These are phyloP conservation scores for Vanilla planifolia DNA, from an alignment of 106 monocot species.

Conservation along the genomic window DNA sequence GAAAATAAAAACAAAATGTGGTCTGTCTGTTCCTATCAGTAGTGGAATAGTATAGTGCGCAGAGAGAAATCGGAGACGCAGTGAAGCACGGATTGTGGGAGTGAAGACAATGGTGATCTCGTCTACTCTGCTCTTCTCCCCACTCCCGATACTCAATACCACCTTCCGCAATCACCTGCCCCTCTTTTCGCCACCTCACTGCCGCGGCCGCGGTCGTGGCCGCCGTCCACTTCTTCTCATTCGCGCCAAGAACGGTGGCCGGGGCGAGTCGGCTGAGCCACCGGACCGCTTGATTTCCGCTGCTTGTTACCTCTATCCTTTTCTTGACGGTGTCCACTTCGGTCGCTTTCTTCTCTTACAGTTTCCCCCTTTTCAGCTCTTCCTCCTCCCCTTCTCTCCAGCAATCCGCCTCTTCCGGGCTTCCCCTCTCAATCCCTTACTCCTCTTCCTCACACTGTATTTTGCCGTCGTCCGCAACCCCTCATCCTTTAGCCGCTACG, in stretches of 20 bases:
- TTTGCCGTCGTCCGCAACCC: constrained; percentile 91
- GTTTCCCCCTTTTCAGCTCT: constrained; percentile 53
- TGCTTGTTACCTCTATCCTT: constrained; percentile 85
- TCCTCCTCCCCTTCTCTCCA: constrained; percentile 71
- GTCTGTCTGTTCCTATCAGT: too few relatives aligned
- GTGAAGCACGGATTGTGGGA: too few relatives aligned
- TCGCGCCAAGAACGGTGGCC: neutral
- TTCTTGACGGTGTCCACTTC: constrained; percentile 84
- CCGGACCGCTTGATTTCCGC: constrained; percentile 79
- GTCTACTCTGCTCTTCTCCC: neutral
- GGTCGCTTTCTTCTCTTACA: constrained; percentile 67
- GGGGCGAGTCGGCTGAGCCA: constrained; percentile 25
- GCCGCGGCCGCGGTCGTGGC: neutral
- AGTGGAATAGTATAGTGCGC: too few relatives aligned
- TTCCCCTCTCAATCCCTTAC: constrained; percentile 67
- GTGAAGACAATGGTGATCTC: too few relatives aligned
- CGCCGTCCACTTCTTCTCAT: neutral
- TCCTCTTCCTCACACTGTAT: constrained; percentile 85
- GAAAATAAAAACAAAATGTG: too few relatives aligned
- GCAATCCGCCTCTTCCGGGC: constrained; percentile 61
- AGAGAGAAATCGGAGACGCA: too few relatives aligned
- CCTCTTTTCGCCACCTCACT: neutral
- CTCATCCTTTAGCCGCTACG: constrained; percentile 69
- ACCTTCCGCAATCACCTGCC: neutral
- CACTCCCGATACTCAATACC: neutral